Evolutionary conservation across 169 alveolate species (phyloP).

Genomic region (Plasmodium billcollinsi): DNA sequence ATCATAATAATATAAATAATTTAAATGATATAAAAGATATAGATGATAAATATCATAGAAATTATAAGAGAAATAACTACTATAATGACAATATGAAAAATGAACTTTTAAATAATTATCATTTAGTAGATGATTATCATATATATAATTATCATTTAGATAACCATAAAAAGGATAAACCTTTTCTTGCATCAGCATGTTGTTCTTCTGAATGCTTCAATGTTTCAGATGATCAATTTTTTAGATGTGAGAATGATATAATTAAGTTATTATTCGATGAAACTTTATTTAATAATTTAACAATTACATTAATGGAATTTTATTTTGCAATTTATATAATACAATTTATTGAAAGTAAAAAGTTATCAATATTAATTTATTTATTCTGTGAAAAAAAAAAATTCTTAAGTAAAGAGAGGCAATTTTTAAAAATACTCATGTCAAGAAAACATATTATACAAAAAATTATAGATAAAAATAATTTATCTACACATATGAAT

Average conservation of each 20-base stretch:
- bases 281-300: slow-evolving; percentile 52
- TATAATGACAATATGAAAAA: slow-evolving; percentile 7
- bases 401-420: slow-evolving; percentile 39
- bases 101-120: slow-evolving; percentile 24
- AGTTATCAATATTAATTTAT: slow-evolving; percentile 48
- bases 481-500: not conserved
- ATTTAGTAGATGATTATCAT: slow-evolving; percentile 14
- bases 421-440: slow-evolving; percentile 30
- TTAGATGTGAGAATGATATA: slow-evolving; percentile 48
- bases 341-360: slow-evolving; percentile 75
- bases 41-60: too few species aligned
- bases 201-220: not conserved
- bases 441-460: slow-evolving; percentile 47
- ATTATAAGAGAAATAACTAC: not conserved
- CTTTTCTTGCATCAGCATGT: not conserved
- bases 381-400: slow-evolving; percentile 72
- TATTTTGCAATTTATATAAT: slow-evolving; percentile 75
- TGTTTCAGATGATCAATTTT: slow-evolving; percentile 65
- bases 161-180: not conserved
- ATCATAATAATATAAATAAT: too few species aligned
- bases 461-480: not conserved
- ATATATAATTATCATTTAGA: not conserved
- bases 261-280: slow-evolving; percentile 63
- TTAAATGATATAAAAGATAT: too few species aligned
- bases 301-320: slow-evolving; percentile 64